Evolutionary conservation across 352 stramenopile genomes (phyloP).

Genomic region (Globisporangium sylvaticum): DNA sequence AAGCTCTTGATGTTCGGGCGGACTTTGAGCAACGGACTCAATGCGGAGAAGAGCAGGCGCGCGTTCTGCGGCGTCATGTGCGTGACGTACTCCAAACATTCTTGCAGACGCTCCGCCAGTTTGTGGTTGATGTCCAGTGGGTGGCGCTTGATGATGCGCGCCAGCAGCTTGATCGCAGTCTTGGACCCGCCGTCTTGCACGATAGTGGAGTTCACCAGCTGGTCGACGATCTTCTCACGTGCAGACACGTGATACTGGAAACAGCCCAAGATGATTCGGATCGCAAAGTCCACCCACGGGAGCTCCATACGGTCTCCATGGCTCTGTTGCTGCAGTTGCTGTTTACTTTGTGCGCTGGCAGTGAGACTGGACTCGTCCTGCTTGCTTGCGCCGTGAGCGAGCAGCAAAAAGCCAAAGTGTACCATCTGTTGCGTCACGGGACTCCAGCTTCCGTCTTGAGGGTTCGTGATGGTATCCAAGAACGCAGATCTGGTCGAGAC

Average conservation of each 20-base stretch:
- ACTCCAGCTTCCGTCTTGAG: constrained; percentile 32
- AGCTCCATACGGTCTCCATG: not conserved
- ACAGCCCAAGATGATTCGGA: constrained; percentile 39
- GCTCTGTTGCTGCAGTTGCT: not conserved
- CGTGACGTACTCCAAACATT: constrained; percentile 55
- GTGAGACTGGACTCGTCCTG: constrained; percentile 10
- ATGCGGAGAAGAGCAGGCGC: constrained; percentile 24
- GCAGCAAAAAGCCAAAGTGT: constrained; percentile 27
- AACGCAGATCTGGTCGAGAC: constrained; percentile 17
- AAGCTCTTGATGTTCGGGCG: constrained; percentile 41
- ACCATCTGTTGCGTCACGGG: constrained; percentile 32
- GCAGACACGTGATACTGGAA: constrained; percentile 38
- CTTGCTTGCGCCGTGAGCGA: constrained; percentile 25
- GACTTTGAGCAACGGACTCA: constrained; percentile 35
- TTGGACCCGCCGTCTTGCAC: constrained; percentile 26
- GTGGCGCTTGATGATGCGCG: constrained; percentile 37
- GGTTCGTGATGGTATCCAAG: constrained; percentile 22
- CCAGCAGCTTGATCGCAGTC: constrained; percentile 31
- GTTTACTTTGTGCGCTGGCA: constrained; percentile 5
- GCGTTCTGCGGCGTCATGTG: constrained; percentile 29
- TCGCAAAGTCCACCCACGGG: constrained; percentile 35
- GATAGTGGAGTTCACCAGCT: constrained; percentile 43
- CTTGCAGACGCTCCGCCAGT: constrained; percentile 32
- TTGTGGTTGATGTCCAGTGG: constrained; percentile 29
- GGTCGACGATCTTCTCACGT: constrained; percentile 34